Base-by-base conservation (phyloP, 768 basidiomycete genomes). In the Termitomyces sp. region DNA sequence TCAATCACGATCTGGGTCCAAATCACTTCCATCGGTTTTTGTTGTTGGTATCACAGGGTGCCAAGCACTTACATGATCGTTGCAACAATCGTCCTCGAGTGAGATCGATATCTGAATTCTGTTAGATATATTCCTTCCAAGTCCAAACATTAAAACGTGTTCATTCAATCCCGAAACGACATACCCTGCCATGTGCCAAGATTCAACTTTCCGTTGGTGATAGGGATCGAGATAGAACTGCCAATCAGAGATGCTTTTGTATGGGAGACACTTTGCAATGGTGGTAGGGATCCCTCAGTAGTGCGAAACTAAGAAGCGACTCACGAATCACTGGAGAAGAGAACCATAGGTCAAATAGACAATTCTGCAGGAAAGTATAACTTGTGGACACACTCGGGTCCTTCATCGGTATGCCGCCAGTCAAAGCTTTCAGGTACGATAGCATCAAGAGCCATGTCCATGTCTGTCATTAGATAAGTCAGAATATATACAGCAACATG, bases 151-250 rank as follows among this genome's bases (percentile, higher is more conserved):
- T 10, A 32, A 35, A 37, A 12, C 30, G 32, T 44, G 8, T 47
- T 50, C 23, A 37, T 28, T 52, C 9, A 30, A 27, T 43, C 34
- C 44, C 21, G 19, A 41, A 7, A 55, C 19, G 23, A 64, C 70
- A 48, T 35, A 82, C 91, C 94, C 80, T 97, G 94, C 94, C 94
- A 97, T 23, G 91, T 94, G 11, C 94, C 94, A 49, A 97, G 73
- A 59, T 87, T 90, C 61, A 96, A 73, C 46, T 77, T 73, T 6
- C 83, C 91, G 56, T 88, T 79, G 2, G 89, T 88, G 62, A 98
- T 91, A 3, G 94, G 94, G 40, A 98, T 66, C 12, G 86, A 84
- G 56, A 97, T 78, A 0, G 90, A 86, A 19, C 88, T 79, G 19
- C 95, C 94, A 45, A 97, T 76, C 32, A 98, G 78, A 4, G 91